Evolutionary conservation across 148 eudicot species (phyloP), one percentile per base, ranked within the genome.

Genomic region (Persicaria tinctoria): DNA sequence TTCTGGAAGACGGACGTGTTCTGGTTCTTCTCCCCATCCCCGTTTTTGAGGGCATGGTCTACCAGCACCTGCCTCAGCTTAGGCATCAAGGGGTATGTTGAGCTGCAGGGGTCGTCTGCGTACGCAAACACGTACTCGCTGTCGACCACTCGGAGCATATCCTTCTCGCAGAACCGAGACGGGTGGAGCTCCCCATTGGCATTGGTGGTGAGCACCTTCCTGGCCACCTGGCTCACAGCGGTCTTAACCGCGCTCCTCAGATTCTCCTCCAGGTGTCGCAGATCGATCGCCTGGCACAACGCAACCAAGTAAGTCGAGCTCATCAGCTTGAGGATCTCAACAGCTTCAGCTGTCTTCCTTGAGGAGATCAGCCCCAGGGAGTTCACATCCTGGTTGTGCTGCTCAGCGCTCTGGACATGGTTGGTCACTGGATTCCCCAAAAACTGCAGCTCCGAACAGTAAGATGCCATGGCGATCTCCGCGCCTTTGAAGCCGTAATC

Each of bases 371-470:
- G 80, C 0, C 97, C 97, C 8, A 93, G 77, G 0, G 97, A 93
- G 89, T 93, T 93, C 45, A 93, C 97, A 64, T 90, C 97, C 72
- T 93, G 97, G 81, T 92, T 92, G 81, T 92, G 97, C 64, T 92
- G 97, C 82, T 92, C 97, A 0, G 97, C 97, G 17, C 95, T 90
- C 56, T 92, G 97, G 32, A 92, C 97, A 77, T 92, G 97, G 84
- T 85, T 90, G 0, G 97, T 92, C 7, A 93, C 97, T 0, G 97
- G 97, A 78, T 93, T 93, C 0, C 86, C 97, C 8, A 93, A 76
- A 66, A 84, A 89, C 49, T 93, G 97, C 4, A 93, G 88, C 69
- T 93, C 97, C 0, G 97, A 93, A 73, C 97, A 93, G 78, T 93
- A 93, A 0, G 97, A 80, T 6, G 97, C 97, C 97, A 93, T 93